Percentiles rank a stretch among this genome's conserved stretches.
Conservation (phyloP, 176 grass and related monocot genomes). For the Paspalum vaginatum region DNA sequence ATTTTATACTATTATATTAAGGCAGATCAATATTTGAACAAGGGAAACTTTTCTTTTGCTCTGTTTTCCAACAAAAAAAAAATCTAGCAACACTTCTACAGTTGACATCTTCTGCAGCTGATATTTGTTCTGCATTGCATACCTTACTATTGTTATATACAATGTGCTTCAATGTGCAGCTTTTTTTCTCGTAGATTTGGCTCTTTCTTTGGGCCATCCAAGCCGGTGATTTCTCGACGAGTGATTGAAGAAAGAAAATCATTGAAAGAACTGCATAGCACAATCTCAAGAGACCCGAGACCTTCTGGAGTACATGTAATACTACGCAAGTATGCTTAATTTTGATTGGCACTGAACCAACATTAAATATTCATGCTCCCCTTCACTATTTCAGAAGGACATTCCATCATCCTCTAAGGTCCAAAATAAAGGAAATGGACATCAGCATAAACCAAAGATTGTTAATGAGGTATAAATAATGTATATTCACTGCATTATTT, state of each 20-base stretch:
- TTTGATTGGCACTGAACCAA: constrained; percentile 25
- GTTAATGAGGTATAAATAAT: constrained; percentile 75
- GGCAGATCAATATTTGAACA: not conserved
- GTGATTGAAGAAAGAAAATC: constrained; percentile 95
- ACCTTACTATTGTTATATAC: not conserved
- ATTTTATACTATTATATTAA: constrained; percentile 1
- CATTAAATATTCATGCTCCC: constrained; percentile 4
- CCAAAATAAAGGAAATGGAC: constrained; percentile 54
- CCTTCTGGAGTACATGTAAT: constrained; percentile 49
- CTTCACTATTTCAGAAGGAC: constrained; percentile 54
- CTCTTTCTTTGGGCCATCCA: constrained; percentile 96
- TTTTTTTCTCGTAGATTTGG: constrained; percentile 68
- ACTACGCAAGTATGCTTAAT: not conserved
- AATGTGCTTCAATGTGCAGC: not conserved
- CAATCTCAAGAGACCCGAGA: constrained; percentile 36
- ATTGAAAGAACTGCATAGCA: constrained; percentile 67
- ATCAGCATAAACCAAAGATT: constrained; percentile 58
- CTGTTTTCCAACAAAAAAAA: not conserved
- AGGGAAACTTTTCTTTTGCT: not conserved
- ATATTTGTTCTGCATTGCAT: not conserved
- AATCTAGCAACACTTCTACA: not conserved
- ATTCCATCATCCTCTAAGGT: constrained; percentile 53
- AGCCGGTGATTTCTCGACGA: constrained; percentile 78
- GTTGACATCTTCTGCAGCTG: constrained; percentile 8
- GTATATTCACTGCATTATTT: constrained; percentile 29